Evolutionary conservation across 768 basidiomycete genomes (phyloP), one percentile per base, ranked within the genome.

Genomic region (Kwoniella heveanensis): DNA sequence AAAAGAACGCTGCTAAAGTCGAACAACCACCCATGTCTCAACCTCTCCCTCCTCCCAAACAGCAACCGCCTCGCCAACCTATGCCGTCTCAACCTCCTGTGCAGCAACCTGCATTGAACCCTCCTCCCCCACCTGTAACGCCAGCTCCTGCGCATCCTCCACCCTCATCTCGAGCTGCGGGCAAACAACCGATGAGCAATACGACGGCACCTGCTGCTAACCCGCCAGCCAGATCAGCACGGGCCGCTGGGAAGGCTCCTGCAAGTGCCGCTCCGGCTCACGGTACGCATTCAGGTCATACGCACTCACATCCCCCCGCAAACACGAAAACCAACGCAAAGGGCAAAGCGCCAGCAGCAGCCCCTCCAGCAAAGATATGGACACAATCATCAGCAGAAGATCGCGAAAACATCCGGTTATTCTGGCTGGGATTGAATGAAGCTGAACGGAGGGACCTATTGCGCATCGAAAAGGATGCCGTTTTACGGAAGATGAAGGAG

Each of bases 401-500:
- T 81, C 86, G 96, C 30, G 94, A 97, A 80, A 87, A 92, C 69
- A 99, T 98, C 83, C 94, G 95, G 81, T 90, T 92, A 74, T 99
- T 98, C 80, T 99, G 95, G 96, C 86, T 97, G 29, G 88, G 86
- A 26, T 85, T 99, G n/a, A 86, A 86, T 27, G 92, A 97, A 82
- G 87, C 89, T 62, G 93, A 98, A 80, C 86, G 96, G 29, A 83
- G 91, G 66, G 89, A 87, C 81, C 86, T 99, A 64, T 92, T 99
- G 82, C 90, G 91, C 84, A 87, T 97, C 75, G 96, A 99, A 85
- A 98, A 98, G 83, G 94, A 97, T 79, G 92, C 92, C 25, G 95
- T 98, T 29, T 83, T 98, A 62, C 87, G 86, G 82, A 98, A 98
- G 86, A 99, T 99, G 93, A 98, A 98, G 84, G 96, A 99, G 81